Base-by-base conservation (phyloP, 768 basidiomycete species). In the Podaxis sp. region DNA sequence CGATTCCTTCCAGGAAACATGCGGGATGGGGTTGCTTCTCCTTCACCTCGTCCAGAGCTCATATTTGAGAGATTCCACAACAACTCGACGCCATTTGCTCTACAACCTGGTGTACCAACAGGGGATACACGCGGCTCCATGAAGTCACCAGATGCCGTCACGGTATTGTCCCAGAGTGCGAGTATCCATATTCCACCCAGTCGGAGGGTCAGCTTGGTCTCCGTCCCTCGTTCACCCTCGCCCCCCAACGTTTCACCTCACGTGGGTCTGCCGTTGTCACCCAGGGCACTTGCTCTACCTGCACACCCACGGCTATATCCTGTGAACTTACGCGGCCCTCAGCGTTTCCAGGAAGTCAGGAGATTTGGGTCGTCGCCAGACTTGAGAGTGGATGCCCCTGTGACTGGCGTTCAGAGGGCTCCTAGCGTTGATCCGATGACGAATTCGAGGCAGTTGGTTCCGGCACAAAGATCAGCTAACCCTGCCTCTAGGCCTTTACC, bases 141-240 rank as follows among this genome's bases (percentile, higher is more conserved):
- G 19, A 60, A 60, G 19, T 60, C 59, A 3, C 38, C 49, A 11
- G 59, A 30, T 12, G 30, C 38, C 12, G 28, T 52, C 17, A 60
- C 59, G 2, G 49, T 60, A 24, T 9, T 60, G 19, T 60, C 59
- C 6, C 59, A 52, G 19, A 60, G 59, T 19, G 59, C 49, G 22
- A 60, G 59, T 30, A 60, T 60, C 24, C 59, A 52, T n/a, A 15
- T 38, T 54, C 42, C 39, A 22, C 57, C 53, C 30, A 67, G 55
- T 39, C 62, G 66, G 9, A 60, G 40, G 26, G 38, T 9, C 13
- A 68, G 66, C 24, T 52, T 68, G 19, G 68, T 70, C 40, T 69
- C 66, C n/a, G 68, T 71, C 3, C 73, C 74, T 6, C 65, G 73
- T 15, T 65, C 70, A 12, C 71, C 72, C 22, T 71, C 72, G 17